phyloP scores from a whole-genome alignment of 352 stramenopile genomes.

The Phytopythium litorale region DNA sequence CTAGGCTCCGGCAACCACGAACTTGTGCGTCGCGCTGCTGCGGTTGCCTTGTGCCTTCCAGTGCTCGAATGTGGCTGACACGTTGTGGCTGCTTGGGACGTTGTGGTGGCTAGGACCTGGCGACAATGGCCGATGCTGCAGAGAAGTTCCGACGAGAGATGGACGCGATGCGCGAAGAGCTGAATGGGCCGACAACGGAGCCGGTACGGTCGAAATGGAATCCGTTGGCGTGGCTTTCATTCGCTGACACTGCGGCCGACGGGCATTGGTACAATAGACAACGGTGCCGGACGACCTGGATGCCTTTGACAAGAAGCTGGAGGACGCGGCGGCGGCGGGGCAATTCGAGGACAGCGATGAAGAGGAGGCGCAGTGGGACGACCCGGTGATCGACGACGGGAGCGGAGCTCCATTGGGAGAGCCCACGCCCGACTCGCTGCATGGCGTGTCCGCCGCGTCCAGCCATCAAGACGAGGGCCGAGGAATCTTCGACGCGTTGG shows the following conservation, averaged over 20 bases:
- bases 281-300: slow-evolving; percentile 42
- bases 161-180: slow-evolving; percentile 72
- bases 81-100: slow-evolving; percentile 1
- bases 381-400: slow-evolving; percentile 20
- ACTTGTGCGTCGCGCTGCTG: slow-evolving; percentile 32
- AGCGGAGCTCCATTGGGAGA: slow-evolving; percentile 23
- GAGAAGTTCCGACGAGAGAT: slow-evolving; percentile 86
- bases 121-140: slow-evolving; percentile 71
- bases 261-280: not conserved
- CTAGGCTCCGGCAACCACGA: slow-evolving; percentile 46
- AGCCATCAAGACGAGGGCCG: slow-evolving; percentile 2
- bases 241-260: not conserved
- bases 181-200: slow-evolving; percentile 25
- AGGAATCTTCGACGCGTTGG: slow-evolving; percentile 30
- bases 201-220: slow-evolving; percentile 15
- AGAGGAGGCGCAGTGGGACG: slow-evolving; percentile 64
- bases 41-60: not conserved
- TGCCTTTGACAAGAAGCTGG: slow-evolving; percentile 76
- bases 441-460: slow-evolving; percentile 8
- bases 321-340: slow-evolving; percentile 58
- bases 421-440: slow-evolving; percentile 8
- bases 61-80: not conserved
- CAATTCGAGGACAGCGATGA: slow-evolving; percentile 87
- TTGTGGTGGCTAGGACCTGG: slow-evolving; percentile 53
- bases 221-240: not conserved